Evolutionary conservation across 148 eudicot genomes (phyloP).

Genomic region (Chenopodium suecicum): DNA sequence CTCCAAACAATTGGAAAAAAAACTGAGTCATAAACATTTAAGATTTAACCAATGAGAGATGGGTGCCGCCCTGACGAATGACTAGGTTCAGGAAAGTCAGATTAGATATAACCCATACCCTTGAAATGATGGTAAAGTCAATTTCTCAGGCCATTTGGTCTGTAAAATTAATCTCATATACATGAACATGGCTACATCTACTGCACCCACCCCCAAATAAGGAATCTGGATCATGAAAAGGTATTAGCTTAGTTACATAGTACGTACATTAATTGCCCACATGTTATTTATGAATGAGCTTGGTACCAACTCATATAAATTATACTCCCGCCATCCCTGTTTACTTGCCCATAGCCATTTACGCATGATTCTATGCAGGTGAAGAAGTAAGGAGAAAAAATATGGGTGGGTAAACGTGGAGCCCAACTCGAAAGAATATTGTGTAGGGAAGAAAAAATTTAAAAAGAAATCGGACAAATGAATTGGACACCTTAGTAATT

Average conservation of each 20-base stretch:
- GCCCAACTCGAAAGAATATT: too few species aligned
- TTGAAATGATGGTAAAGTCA: neutral
- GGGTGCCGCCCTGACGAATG: neutral
- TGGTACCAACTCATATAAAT: neutral
- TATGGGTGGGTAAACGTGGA: too few species aligned
- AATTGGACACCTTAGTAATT: too few species aligned
- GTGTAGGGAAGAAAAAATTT: too few species aligned
- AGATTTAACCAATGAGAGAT: neutral
- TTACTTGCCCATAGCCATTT: too few species aligned
- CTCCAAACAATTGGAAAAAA: neutral
- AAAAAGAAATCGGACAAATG: too few species aligned
- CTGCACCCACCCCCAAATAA: neutral
- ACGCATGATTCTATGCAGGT: too few species aligned
- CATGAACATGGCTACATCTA: neutral
- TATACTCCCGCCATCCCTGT: too few species aligned
- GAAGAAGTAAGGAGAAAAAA: too few species aligned
- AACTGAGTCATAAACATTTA: too few species aligned
- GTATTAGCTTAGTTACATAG: too few species aligned
- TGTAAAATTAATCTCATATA: neutral
- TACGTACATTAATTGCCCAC: neutral
- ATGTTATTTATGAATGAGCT: neutral
- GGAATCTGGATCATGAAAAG: neutral
- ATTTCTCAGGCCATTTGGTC: neutral
- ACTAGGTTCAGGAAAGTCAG: neutral
- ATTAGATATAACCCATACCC: neutral